Evolutionary conservation across 1,284 basidiomycete species (phyloP).

Genomic region (Puccinia hordei): DNA sequence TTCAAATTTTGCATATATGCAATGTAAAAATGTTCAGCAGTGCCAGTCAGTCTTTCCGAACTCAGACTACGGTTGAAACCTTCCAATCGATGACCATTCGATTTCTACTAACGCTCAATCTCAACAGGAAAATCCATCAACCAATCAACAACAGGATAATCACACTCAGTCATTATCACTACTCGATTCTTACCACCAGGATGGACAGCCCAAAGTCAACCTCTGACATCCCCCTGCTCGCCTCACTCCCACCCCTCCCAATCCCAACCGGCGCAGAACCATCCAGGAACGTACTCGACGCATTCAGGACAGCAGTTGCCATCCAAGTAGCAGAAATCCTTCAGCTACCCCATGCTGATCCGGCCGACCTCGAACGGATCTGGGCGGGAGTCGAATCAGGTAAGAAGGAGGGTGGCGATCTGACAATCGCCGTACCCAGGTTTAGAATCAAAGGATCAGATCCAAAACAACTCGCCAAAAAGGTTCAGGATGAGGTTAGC

Average conservation of each 20-base stretch:
- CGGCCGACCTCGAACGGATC: constrained; percentile 68
- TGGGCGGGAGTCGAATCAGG: constrained; percentile 84
- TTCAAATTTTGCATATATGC: too few species aligned
- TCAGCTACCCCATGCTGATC: constrained; percentile 63
- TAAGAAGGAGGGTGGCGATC: constrained; percentile 82
- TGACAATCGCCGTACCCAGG: constrained; percentile 85
- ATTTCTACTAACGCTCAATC: too few species aligned
- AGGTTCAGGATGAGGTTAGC: constrained; percentile 73
- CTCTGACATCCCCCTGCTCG: constrained; percentile 62
- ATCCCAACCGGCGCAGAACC: constrained; percentile 65
- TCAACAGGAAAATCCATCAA: too few species aligned
- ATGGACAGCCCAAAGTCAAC: constrained; percentile 22
- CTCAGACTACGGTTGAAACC: too few species aligned
- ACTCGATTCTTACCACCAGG: not conserved
- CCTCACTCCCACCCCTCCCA: constrained; percentile 58
- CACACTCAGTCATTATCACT: too few species aligned
- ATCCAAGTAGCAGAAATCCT: constrained; percentile 73
- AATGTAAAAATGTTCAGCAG: too few species aligned
- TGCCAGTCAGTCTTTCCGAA: too few species aligned
- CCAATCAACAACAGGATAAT: not conserved
- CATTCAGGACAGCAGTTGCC: constrained; percentile 82
- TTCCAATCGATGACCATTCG: too few species aligned
- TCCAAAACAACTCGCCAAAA: constrained; percentile 73
- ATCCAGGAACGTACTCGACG: constrained; percentile 73
- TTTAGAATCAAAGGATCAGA: constrained; percentile 80